Conservation (phyloP, 768 basidiomycete species). For the Inosperma sp. region DNA sequence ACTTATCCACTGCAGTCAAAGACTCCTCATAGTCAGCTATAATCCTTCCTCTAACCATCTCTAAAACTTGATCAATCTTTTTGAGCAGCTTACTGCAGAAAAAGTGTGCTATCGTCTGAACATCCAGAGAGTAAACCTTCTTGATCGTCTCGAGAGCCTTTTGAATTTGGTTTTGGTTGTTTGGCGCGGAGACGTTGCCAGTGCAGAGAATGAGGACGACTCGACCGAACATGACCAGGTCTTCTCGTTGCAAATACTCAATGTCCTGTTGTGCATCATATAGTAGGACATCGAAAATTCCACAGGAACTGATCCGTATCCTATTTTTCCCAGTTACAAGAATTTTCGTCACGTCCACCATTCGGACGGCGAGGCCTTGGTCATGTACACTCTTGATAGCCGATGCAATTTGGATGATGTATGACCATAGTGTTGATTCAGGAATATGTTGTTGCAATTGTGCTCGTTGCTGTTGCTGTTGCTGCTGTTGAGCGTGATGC, state of each 20-base stretch:
- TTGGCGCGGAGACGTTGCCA: constrained; percentile 55
- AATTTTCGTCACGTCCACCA: constrained; percentile 84
- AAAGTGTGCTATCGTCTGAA: constrained; percentile 77
- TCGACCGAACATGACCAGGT: constrained; percentile 80
- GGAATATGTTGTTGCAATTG: constrained; percentile 42
- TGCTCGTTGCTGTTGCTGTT: constrained; percentile 16
- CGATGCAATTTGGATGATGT: constrained; percentile 83
- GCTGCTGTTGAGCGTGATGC: constrained; percentile 18
- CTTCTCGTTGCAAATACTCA: constrained; percentile 73
- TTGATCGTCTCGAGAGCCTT: constrained; percentile 72
- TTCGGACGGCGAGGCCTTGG: constrained; percentile 70
- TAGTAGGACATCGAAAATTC: constrained; percentile 79
- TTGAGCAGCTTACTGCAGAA: constrained; percentile 71
- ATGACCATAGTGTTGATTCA: constrained; percentile 88
- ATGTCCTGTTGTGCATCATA: constrained; percentile 62
- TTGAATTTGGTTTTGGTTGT: constrained; percentile 51
- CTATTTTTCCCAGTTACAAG: constrained; percentile 87
- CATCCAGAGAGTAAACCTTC: constrained; percentile 70
- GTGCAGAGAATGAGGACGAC: constrained; percentile 79
- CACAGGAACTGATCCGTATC: constrained; percentile 82
- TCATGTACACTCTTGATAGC: constrained; percentile 87
- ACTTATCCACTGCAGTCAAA: constrained; percentile 67
- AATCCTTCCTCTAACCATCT: constrained; percentile 69
- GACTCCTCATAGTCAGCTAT: constrained; percentile 80
- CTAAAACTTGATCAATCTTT: constrained; percentile 75